Evolutionary conservation across 495 filamentous ascomycete species (phyloP).

Genomic region (Podospora pseudoanserina): DNA sequence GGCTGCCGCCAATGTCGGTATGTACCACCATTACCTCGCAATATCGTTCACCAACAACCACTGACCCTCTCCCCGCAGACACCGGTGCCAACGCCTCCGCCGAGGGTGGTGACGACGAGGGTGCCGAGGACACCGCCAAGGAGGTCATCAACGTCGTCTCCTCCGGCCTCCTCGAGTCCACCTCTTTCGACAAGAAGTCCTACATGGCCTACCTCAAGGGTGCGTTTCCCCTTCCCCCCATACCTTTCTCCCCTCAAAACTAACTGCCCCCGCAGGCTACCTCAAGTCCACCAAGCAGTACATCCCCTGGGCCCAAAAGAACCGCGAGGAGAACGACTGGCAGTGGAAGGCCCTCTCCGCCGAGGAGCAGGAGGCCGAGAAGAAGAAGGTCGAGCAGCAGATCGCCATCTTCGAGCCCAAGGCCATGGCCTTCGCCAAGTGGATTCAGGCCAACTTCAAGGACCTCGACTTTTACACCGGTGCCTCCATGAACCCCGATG

Average conservation of each 20-base stretch:
- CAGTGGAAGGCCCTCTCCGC: background rate
- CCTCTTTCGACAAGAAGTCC: constrained; percentile 76
- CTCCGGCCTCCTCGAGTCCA: constrained; percentile 81
- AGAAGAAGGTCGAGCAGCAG: constrained; percentile 55
- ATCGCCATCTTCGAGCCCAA: constrained; percentile 74
- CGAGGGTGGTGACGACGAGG: constrained; percentile 78
- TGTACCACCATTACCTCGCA: constrained; percentile 21
- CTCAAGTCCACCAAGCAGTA: constrained; percentile 78
- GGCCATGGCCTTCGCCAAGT: constrained; percentile 65
- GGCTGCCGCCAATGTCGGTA: constrained; percentile 70
- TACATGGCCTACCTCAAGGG: constrained; percentile 80
- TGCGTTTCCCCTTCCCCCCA: constrained; percentile 37
- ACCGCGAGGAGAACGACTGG: background rate
- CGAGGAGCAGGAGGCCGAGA: constrained; percentile 39
- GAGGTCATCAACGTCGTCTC: constrained; percentile 93
- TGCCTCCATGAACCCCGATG: constrained; percentile 84
- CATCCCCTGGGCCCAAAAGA: constrained; percentile 34
- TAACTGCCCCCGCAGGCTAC: constrained; percentile 56
- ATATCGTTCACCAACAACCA: background rate
- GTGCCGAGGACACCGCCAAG: constrained; percentile 60
- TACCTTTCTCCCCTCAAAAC: background rate
- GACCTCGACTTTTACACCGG: constrained; percentile 94
- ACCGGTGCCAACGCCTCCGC: constrained; percentile 97
- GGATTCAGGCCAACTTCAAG: constrained; percentile 84
- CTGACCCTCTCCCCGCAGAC: constrained; percentile 46